These are phyloP conservation scores for Dipteronia dyeriana DNA, from an alignment of 345 rosid genomes.

Conservation along the genomic window DNA sequence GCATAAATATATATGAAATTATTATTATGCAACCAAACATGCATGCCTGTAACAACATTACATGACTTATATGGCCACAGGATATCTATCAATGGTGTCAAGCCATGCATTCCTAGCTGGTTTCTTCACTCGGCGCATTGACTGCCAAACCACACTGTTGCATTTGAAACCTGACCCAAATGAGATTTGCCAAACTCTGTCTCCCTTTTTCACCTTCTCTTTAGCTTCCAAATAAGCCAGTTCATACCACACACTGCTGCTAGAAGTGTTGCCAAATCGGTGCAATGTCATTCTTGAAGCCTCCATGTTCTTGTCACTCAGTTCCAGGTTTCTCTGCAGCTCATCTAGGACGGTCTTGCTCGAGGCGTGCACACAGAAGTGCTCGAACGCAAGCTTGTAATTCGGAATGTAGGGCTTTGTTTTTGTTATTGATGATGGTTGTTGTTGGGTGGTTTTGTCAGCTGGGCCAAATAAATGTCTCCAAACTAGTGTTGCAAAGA, in stretches of 20 bases:
- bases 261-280: slow-evolving; percentile 88
- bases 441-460: neutral
- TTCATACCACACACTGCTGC: slow-evolving; percentile 94
- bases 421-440: slow-evolving; percentile 15
- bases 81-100: slow-evolving; percentile 66
- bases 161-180: slow-evolving; percentile 95
- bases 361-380: slow-evolving; percentile 86
- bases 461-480: slow-evolving; percentile 40
- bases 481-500: slow-evolving; percentile 64
- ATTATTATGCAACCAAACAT: neutral
- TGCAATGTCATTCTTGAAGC: slow-evolving; percentile 87
- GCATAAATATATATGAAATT: too few species aligned
- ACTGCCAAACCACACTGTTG: slow-evolving; percentile 85
- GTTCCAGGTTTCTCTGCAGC: slow-evolving; percentile 80
- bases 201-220: slow-evolving; percentile 70
- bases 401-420: slow-evolving; percentile 86
- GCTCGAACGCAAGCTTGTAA: slow-evolving; percentile 95
- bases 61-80: slow-evolving; percentile 28
- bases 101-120: slow-evolving; percentile 81
- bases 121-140: slow-evolving; percentile 66
- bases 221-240: slow-evolving; percentile 89
- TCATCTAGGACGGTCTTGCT: slow-evolving; percentile 83
- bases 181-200: slow-evolving; percentile 86
- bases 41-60: neutral
- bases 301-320: slow-evolving; percentile 78